Percentiles rank a stretch among this genome's conserved stretches.
These are phyloP conservation scores for Micromonas pusilla DNA, from an alignment of 139 green algal species.

Conservation along the genomic window DNA sequence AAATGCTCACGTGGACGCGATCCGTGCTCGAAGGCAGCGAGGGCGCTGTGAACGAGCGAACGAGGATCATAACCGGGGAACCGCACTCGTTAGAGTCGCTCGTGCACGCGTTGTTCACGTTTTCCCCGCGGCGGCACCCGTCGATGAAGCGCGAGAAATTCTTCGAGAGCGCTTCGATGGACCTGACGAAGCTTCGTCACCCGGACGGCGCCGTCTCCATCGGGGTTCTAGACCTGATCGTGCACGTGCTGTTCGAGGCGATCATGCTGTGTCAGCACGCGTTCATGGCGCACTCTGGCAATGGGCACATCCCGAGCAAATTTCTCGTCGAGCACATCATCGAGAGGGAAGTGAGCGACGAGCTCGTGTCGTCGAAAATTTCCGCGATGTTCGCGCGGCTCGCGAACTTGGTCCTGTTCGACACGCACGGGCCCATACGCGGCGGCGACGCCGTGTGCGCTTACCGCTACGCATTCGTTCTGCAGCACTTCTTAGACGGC, in stretches of 20 bases:
- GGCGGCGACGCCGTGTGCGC: background rate
- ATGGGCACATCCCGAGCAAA: background rate
- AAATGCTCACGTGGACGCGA: background rate
- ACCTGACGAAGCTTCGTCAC: background rate
- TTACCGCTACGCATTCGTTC: background rate
- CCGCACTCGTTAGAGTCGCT: background rate
- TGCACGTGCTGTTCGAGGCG: background rate
- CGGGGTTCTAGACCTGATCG: background rate
- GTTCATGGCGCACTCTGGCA: background rate
- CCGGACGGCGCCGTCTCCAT: background rate
- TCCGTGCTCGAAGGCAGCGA: background rate
- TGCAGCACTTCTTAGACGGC: too few relatives aligned
- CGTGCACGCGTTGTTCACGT: background rate
- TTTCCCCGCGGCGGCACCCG: background rate
- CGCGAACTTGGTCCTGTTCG: background rate
- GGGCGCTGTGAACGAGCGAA: background rate
- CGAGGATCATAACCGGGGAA: background rate
- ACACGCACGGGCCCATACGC: background rate
- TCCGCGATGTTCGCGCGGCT: background rate
- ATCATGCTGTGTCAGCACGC: background rate
- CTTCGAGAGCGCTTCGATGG: too few relatives aligned
- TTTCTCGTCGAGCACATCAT: background rate
- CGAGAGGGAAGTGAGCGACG: background rate
- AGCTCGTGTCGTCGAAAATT: background rate
- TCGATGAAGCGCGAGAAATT: background rate